phyloP scores from a whole-genome alignment of 441 rosid species.

The Adansonia gregorii region DNA sequence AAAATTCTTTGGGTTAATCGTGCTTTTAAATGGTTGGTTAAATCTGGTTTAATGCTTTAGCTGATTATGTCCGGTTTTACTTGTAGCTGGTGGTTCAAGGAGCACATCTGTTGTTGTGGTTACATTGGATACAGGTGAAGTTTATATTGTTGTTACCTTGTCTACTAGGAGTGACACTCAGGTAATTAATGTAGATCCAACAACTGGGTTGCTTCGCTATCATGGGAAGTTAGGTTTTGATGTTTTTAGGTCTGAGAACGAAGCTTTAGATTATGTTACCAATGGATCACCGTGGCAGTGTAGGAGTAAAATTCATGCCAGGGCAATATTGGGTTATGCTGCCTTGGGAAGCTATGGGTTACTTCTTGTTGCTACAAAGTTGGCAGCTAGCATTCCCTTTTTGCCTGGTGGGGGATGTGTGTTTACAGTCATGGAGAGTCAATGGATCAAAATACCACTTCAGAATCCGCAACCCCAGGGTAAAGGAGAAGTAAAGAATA shows the following conservation, averaged over 20 bases:
- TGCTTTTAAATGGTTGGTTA: conserved; percentile 9
- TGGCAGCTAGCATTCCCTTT: conserved; percentile 67
- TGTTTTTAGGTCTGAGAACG: conserved; percentile 74
- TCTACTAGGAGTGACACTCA: conserved; percentile 71
- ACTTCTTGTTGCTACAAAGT: conserved; percentile 91
- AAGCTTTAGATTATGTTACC: conserved; percentile 74
- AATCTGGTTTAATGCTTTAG: not conserved
- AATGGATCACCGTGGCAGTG: conserved; percentile 65
- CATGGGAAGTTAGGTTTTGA: conserved; percentile 73
- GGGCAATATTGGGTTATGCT: conserved; percentile 86
- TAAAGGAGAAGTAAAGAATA: conserved; percentile 82
- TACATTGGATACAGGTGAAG: conserved; percentile 76
- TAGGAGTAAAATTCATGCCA: conserved; percentile 56
- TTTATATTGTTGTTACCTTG: conserved; percentile 69
- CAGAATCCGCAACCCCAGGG: conserved; percentile 84
- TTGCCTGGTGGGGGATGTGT: conserved; percentile 97
- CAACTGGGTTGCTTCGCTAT: conserved; percentile 78
- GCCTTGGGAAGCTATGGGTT: conserved; percentile 77
- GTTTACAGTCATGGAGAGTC: conserved; percentile 80
- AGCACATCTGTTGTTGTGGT: conserved; percentile 72
- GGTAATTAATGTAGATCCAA: conserved; percentile 85
- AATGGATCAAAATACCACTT: conserved; percentile 85
- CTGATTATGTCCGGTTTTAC: conserved; percentile 18
- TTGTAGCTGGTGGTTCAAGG: conserved; percentile 59
- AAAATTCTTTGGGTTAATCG: not conserved